phyloP scores from a whole-genome alignment of 2,329 filamentous ascomycete species.

The Pseudophaeomoniella oleicola region DNA sequence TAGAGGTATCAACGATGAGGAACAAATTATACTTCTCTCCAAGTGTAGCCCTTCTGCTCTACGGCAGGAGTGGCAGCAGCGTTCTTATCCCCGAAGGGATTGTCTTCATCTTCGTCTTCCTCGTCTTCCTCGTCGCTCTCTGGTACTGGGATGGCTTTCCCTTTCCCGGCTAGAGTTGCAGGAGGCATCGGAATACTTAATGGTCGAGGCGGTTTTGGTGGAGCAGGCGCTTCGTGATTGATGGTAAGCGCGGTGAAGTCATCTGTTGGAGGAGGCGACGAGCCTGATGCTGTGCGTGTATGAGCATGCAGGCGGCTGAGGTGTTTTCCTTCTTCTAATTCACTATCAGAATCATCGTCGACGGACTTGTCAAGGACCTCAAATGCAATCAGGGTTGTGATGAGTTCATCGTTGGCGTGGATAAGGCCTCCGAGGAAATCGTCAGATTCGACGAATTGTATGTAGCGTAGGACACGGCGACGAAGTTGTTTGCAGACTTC shows the following conservation, averaged over 20 bases:
- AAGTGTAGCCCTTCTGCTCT: conserved; percentile 1
- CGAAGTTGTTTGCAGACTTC: conserved; percentile 76
- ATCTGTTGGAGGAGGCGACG: conserved; percentile 5
- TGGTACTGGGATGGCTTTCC: conserved; percentile 37
- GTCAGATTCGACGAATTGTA: conserved; percentile 80
- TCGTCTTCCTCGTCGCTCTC: conserved; percentile 30
- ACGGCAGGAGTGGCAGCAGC: conserved; percentile 42
- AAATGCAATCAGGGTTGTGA: conserved; percentile 82
- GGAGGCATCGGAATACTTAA: conserved; percentile 23
- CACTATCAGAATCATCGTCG: conserved; percentile 50
- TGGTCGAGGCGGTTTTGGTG: conserved; percentile 27
- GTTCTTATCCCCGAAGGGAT: conserved; percentile 77
- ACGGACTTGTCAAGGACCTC: conserved; percentile 66
- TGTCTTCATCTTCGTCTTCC: conserved; percentile 63
- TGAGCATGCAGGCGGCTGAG: conserved; percentile 6
- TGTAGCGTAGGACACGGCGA: conserved; percentile 76
- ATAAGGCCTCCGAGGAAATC: conserved; percentile 84
- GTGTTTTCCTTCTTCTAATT: conserved; percentile 40
- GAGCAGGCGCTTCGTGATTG: conserved; percentile 10
- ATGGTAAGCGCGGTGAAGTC: conserved; percentile 20
- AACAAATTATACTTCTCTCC: conserved; percentile 2
- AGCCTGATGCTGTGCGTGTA: background rate
- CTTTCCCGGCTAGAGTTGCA: conserved; percentile 10
- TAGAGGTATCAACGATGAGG: too few species aligned
- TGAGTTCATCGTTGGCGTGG: conserved; percentile 91